phyloP scores from a whole-genome alignment of 768 basidiomycete species.

The Boletus subparvulus region DNA sequence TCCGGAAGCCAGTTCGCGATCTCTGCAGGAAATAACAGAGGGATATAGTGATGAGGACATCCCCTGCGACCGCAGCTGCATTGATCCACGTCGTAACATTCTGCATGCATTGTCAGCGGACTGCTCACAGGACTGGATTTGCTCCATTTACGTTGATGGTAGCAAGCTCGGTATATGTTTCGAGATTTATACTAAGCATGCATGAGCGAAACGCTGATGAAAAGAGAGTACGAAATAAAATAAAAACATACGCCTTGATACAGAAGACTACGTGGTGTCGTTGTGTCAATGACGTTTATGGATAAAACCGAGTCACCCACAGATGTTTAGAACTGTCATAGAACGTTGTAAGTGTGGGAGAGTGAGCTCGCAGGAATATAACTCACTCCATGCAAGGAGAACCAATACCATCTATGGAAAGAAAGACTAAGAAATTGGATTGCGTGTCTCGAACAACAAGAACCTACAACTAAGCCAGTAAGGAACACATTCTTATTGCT shows the following conservation, averaged over 20 bases:
- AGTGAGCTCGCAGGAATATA: background rate
- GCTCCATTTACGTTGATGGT: background rate
- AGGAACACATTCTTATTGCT: constrained; percentile 46
- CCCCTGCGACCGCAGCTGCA: constrained; percentile 46
- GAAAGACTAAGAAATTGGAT: background rate
- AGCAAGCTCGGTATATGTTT: background rate
- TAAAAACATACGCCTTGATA: constrained; percentile 5
- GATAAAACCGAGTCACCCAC: constrained; percentile 23
- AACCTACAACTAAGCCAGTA: constrained; percentile 31
- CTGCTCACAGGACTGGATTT: background rate
- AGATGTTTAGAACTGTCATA: constrained; percentile 29
- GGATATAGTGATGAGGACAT: constrained; percentile 47
- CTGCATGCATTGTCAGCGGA: background rate
- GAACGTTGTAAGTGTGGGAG: constrained; percentile 1
- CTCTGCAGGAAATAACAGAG: constrained; percentile 47
- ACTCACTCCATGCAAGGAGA: constrained; percentile 40
- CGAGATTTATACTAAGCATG: constrained; percentile 34
- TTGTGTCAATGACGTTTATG: background rate
- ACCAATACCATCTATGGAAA: constrained; percentile 30
- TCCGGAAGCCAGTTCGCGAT: constrained; percentile 52
- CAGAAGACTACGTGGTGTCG: background rate
- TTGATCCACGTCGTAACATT: constrained; percentile 28
- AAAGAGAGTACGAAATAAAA: background rate
- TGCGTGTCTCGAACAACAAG: background rate
- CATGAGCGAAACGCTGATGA: constrained; percentile 2